phyloP scores from a whole-genome alignment of 1,139 yeast species.

The Candida smagusa region DNA sequence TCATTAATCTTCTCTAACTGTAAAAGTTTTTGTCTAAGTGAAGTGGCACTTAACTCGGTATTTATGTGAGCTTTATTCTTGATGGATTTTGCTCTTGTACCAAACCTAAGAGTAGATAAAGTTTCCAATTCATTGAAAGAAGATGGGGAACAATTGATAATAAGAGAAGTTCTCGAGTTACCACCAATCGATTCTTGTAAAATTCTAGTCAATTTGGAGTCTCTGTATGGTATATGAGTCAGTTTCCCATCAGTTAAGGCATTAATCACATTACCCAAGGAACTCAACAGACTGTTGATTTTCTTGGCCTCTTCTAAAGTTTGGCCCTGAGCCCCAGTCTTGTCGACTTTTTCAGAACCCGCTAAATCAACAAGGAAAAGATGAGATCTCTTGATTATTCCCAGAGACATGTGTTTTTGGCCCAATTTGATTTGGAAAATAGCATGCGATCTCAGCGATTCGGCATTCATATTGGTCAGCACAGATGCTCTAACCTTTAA shows the following conservation, averaged over 20 bases:
- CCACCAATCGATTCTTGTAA: slow-evolving; percentile 87
- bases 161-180: slow-evolving; percentile 75
- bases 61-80: slow-evolving; percentile 68
- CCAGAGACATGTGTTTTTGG: slow-evolving; percentile 56
- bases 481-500: slow-evolving; percentile 53
- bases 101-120: slow-evolving; percentile 74
- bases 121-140: slow-evolving; percentile 64
- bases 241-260: slow-evolving; percentile 69
- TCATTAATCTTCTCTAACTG: slow-evolving; percentile 49
- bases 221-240: slow-evolving; percentile 74
- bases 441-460: slow-evolving; percentile 80
- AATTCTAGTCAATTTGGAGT: slow-evolving; percentile 79
- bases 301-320: slow-evolving; percentile 81
- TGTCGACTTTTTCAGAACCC: slow-evolving; percentile 84
- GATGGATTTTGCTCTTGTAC: slow-evolving; percentile 72
- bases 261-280: slow-evolving; percentile 79
- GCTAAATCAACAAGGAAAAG: slow-evolving; percentile 83
- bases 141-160: slow-evolving; percentile 77
- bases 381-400: slow-evolving; percentile 60
- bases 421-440: slow-evolving; percentile 66
- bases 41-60: slow-evolving; percentile 60
- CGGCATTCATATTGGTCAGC: slow-evolving; percentile 69
- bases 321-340: slow-evolving; percentile 76
- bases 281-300: slow-evolving; percentile 73
- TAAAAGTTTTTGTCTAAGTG: slow-evolving; percentile 48